These are phyloP conservation scores for Coemansia sp. DNA, from an alignment of 192 early-diverging fungal species.

Conservation along the genomic window DNA sequence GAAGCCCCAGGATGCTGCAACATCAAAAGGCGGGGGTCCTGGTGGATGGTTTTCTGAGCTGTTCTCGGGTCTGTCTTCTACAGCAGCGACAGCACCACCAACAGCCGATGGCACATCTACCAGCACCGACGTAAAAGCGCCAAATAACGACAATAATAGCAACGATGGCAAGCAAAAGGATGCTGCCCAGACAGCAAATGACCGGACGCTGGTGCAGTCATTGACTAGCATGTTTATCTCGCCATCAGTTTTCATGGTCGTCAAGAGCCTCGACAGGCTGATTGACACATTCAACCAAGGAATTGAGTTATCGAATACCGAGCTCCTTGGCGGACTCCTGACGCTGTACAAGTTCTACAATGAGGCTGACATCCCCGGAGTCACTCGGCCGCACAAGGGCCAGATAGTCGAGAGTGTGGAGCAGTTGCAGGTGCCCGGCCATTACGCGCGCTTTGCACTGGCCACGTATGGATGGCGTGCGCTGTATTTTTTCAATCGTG, in stretches of 20 bases:
- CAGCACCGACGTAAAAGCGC: conserved; percentile 4
- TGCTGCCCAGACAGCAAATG: conserved; percentile 7
- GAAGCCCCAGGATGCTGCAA: background rate
- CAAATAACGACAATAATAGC: background rate
- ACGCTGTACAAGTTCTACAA: conserved; percentile 68
- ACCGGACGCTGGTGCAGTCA: conserved; percentile 52
- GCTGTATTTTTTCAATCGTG: conserved; percentile 72
- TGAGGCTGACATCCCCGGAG: conserved; percentile 42
- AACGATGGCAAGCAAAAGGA: conserved; percentile 11
- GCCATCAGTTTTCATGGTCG: conserved; percentile 41
- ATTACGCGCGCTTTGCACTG: conserved; percentile 60
- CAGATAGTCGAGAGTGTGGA: conserved; percentile 31
- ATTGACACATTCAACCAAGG: conserved; percentile 64
- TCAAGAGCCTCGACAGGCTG: conserved; percentile 52
- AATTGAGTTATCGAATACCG: conserved; percentile 66
- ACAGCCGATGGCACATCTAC: background rate
- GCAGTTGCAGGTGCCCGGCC: conserved; percentile 56
- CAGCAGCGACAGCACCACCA: background rate
- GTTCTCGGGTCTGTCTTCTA: conserved; percentile 16
- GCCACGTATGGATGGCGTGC: conserved; percentile 75
- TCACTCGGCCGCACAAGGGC: conserved; percentile 41
- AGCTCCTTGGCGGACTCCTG: conserved; percentile 64
- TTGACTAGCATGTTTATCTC: conserved; percentile 54
- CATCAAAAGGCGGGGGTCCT: conserved; percentile 5
- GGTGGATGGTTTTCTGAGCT: conserved; percentile 43